A percentile compares a stretch with the other conserved stretches of the same genome.
Conservation (phyloP, 2,329 filamentous ascomycete genomes). For the Pseudohalonectria lignicola region DNA sequence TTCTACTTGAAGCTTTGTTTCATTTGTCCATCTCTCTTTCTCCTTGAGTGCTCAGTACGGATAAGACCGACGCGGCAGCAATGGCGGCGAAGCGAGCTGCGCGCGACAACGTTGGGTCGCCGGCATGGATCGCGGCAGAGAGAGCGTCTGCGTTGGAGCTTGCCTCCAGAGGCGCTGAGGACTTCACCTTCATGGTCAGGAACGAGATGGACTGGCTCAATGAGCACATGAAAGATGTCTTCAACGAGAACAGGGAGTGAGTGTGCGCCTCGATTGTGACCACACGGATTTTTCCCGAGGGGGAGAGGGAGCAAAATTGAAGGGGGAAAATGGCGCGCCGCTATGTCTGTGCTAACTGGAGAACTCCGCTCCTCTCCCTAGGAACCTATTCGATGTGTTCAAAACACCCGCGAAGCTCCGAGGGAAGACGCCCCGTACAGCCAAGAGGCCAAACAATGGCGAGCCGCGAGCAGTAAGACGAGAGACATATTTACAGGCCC, state of each 20-base stretch:
- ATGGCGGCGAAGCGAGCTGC: conserved; percentile 40
- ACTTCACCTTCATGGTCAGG: conserved; percentile 82
- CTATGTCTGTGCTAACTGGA: too few relatives aligned
- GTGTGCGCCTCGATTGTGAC: too few relatives aligned
- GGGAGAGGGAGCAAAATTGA: too few relatives aligned
- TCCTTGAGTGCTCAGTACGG: not conserved
- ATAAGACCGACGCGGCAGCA: conserved; percentile 3
- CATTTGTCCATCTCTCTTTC: conserved; percentile 1
- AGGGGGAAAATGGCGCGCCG: too few relatives aligned
- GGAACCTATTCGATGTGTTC: conserved; percentile 89
- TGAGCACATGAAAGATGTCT: conserved; percentile 94
- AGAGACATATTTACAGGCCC: too few relatives aligned
- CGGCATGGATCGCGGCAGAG: conserved; percentile 79
- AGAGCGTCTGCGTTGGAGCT: conserved; percentile 67
- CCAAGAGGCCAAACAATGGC: conserved; percentile 44
- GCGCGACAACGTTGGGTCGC: conserved; percentile 65
- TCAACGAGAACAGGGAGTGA: conserved; percentile 77
- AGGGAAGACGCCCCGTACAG: conserved; percentile 68
- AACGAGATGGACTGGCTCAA: conserved; percentile 98
- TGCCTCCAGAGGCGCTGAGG: conserved; percentile 73
- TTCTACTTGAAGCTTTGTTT: not conserved
- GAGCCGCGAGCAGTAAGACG: conserved; percentile 53
- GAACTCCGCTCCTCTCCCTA: too few relatives aligned
- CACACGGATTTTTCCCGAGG: too few relatives aligned
- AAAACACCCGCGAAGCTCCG: conserved; percentile 82